Base-by-base conservation (phyloP, 352 stramenopile species). In the Globisporangium splendens region DNA sequence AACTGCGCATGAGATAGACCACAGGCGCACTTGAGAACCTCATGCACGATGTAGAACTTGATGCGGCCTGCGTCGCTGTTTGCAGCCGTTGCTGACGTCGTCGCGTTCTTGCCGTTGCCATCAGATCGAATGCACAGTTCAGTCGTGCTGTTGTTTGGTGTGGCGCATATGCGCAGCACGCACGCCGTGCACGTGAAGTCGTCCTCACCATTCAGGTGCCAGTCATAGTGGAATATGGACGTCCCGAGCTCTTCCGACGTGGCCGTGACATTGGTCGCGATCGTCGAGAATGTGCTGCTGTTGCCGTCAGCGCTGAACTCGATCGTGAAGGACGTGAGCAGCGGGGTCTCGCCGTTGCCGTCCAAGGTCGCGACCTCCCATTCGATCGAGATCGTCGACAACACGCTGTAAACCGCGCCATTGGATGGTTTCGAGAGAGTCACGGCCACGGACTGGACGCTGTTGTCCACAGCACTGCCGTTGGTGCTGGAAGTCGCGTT, bases 71-170 rank as follows among this genome's bases (percentile, higher is more conserved):
- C 28, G 28, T 35, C 28, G 28, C 28, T 35, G 28, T 8, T 35
- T 6, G n/a, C n/a, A n/a, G n/a, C n/a, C n/a, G n/a, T n/a, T n/a
- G n/a, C n/a, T n/a, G n/a, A n/a, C n/a, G 28, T 35, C 28, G 28
- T 35, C 28, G 10, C 28, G 28, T 35, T 35, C 33, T 28, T 13
- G 61, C 49, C 1, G 54, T 53, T 47, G 12, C 77, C 74, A 41
- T 87, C 77, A 0, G 74, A 79, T 24, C 77, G 77, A 39, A 87
- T 76, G 38, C 77, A 87, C 12, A 86, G 49, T 28, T 65, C 69
- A 8, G 59, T 41, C 15, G 46, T 38, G 15, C 46, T 47, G 22
- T 41, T 24, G 47, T n/a, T 38, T 50, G 14, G 47, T 8, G n/a
- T 38, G 1, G 66, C 66, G 47, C 77, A 87, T 3, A 85, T 59